Percentiles rank a stretch among this genome's conserved stretches.
Conservation (phyloP, 257 asterid species). For the Ehretia macrophylla region DNA sequence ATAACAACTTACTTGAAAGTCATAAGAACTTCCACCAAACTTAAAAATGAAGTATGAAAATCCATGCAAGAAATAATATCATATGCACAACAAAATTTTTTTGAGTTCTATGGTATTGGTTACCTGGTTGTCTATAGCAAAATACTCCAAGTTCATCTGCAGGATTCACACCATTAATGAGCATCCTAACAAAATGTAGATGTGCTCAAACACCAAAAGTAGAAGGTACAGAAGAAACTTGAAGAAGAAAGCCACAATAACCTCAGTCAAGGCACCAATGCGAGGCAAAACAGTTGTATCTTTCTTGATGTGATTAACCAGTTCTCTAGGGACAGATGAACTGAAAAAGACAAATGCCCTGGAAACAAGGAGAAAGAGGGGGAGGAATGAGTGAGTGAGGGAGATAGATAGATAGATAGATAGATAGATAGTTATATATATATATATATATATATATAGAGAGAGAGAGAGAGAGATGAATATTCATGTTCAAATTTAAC, state of each 20-base stretch:
- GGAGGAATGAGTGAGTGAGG: neutral
- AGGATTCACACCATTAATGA: conserved; percentile 32
- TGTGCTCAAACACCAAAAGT: neutral
- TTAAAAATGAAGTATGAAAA: too few species aligned
- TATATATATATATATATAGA: too few species aligned
- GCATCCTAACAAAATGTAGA: conserved; percentile 11
- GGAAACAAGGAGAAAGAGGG: conserved; percentile 13
- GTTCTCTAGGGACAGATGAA: conserved; percentile 80
- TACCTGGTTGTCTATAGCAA: conserved; percentile 96
- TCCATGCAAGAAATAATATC: too few species aligned
- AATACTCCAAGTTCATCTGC: conserved; percentile 99
- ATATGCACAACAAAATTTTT: too few species aligned
- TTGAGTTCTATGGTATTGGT: conserved; percentile 14
- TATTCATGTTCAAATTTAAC: too few species aligned
- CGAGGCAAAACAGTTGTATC: conserved; percentile 86
- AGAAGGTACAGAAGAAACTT: neutral
- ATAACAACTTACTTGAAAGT: too few species aligned
- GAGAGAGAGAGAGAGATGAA: too few species aligned
- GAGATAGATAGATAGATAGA: too few species aligned
- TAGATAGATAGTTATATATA: too few species aligned
- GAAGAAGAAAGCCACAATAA: conserved; percentile 21
- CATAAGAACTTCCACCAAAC: too few species aligned
- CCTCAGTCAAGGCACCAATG: conserved; percentile 98
- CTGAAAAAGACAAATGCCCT: conserved; percentile 98
- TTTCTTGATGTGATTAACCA: conserved; percentile 78